Evolutionary conservation across 345 rosid genomes (phyloP).

Genomic region (Reutealis trisperma): DNA sequence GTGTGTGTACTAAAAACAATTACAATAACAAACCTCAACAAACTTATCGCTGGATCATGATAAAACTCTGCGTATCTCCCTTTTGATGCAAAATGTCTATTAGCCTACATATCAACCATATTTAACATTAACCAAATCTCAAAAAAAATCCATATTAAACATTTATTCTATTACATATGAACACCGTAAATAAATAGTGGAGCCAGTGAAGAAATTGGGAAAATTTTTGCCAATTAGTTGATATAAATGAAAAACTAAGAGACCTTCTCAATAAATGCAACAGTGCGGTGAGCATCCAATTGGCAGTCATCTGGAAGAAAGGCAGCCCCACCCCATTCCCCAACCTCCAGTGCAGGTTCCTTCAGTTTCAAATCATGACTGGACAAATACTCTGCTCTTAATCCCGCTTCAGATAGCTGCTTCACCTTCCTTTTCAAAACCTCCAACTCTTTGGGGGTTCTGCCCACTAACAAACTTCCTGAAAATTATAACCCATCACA

Average conservation of each 20-base stretch:
- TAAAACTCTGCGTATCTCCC: slow-evolving; percentile 88
- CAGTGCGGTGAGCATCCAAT: slow-evolving; percentile 73
- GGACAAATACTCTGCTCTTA: slow-evolving; percentile 66
- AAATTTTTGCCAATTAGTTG: background rate
- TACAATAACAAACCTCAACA: slow-evolving; percentile 48
- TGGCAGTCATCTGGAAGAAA: slow-evolving; percentile 81
- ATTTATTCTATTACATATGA: background rate
- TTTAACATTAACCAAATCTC: background rate
- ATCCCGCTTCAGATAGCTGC: slow-evolving; percentile 65
- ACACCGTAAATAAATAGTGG: background rate
- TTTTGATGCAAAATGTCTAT: slow-evolving; percentile 52
- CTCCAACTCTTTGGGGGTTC: slow-evolving; percentile 52
- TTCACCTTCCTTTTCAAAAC: slow-evolving; percentile 56
- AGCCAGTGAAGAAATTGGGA: background rate
- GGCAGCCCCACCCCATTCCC: slow-evolving; percentile 66
- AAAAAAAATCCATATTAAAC: background rate
- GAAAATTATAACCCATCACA: slow-evolving; percentile 18
- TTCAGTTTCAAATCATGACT: slow-evolving; percentile 45
- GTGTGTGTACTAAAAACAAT: background rate
- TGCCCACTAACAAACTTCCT: slow-evolving; percentile 85
- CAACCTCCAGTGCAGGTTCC: slow-evolving; percentile 66
- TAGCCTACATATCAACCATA: slow-evolving; percentile 45
- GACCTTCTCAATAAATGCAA: slow-evolving; percentile 74
- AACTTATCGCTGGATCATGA: slow-evolving; percentile 66
- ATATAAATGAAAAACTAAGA: slow-evolving; percentile 7